phyloP scores from a whole-genome alignment of 805 yeast genomes.

The Sungouiella blattae region DNA sequence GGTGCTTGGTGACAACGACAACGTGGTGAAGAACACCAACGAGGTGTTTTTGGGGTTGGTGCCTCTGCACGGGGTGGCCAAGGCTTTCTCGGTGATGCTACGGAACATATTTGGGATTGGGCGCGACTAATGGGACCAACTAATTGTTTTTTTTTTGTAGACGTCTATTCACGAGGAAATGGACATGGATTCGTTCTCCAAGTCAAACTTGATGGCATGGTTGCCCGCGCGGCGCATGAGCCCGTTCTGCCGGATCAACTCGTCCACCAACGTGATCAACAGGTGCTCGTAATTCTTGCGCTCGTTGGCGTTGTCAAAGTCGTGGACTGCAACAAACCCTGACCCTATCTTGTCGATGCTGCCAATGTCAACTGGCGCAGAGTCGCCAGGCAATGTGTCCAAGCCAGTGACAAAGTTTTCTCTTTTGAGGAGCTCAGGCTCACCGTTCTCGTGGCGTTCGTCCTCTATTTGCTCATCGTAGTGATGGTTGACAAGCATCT shows the following conservation, averaged over 20 bases:
- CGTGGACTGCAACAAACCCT: conserved; percentile 30
- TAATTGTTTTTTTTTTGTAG: not conserved
- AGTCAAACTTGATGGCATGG: conserved; percentile 21
- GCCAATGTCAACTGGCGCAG: conserved; percentile 14
- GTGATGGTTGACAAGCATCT: conserved; percentile 8
- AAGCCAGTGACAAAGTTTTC: conserved; percentile 7
- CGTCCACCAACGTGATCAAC: conserved; percentile 24
- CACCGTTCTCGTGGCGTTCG: conserved; percentile 11
- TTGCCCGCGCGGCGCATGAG: not conserved
- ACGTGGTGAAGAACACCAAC: conserved; percentile 10
- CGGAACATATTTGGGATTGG: conserved; percentile 14
- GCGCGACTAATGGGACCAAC: not conserved
- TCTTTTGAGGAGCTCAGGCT: conserved; percentile 7
- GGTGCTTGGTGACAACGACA: conserved; percentile 6
- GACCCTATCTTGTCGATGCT: conserved; percentile 16
- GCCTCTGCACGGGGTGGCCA: conserved; percentile 22
- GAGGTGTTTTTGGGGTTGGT: conserved; percentile 20
- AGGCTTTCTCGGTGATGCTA: conserved; percentile 22
- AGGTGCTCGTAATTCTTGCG: conserved; percentile 23
- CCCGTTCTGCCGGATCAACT: conserved; percentile 10
- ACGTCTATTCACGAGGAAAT: not conserved
- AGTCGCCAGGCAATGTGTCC: conserved; percentile 12
- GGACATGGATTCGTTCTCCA: conserved; percentile 21
- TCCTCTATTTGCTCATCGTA: conserved; percentile 11
- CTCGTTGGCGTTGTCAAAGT: conserved; percentile 32